phyloP scores from a whole-genome alignment of 805 yeast genomes.

The Pichia ethanolica region DNA sequence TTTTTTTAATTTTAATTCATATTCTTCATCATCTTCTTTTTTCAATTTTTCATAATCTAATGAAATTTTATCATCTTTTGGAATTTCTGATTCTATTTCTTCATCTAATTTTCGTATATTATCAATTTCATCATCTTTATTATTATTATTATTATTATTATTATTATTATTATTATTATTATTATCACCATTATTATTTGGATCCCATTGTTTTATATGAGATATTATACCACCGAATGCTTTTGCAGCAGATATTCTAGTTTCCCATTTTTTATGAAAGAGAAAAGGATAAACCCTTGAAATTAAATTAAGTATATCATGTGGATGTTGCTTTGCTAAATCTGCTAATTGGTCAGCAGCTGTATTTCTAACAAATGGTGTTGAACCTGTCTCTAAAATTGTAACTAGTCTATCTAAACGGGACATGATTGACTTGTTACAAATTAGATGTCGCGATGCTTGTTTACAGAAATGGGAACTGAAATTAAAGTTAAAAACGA shows the following conservation, averaged over 20 bases:
- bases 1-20: conserved; percentile 25
- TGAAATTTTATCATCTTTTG: background rate
- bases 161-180: conserved; percentile 16
- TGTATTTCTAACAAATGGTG: conserved; percentile 85
- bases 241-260: conserved; percentile 87
- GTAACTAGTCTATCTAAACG: conserved; percentile 31
- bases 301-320: conserved; percentile 72
- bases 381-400: conserved; percentile 85
- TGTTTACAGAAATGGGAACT: too few species aligned
- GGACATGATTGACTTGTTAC: conserved; percentile 17
- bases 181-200: conserved; percentile 36
- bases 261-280: conserved; percentile 85
- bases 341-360: conserved; percentile 97
- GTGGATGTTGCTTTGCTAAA: conserved; percentile 90
- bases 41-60: conserved; percentile 13
- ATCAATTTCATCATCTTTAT: conserved; percentile 6
- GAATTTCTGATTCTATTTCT: background rate
- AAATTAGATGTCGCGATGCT: too few species aligned
- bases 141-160: conserved; percentile 12
- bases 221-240: conserved; percentile 91
- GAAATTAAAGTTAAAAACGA: too few species aligned
- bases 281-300: conserved; percentile 90
- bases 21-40: conserved; percentile 22
- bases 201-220: conserved; percentile 78
- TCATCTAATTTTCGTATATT: conserved; percentile 8